These are phyloP conservation scores for Epichloe brachyelytri DNA, from an alignment of 2,329 filamentous ascomycete genomes.

Conservation along the genomic window DNA sequence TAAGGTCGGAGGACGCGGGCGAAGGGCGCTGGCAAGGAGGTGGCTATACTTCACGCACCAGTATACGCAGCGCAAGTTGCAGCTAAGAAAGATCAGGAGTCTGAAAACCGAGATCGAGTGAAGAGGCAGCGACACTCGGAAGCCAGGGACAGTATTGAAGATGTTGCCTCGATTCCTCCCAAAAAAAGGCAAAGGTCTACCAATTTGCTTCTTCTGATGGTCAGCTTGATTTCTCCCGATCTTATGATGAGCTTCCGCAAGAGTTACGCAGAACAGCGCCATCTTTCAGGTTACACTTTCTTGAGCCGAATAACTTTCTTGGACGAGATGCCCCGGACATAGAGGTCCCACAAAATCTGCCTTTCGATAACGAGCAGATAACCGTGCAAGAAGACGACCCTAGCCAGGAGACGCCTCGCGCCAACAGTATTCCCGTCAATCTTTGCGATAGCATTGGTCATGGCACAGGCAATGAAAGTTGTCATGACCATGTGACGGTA, in stretches of 20 bases:
- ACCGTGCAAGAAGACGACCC: background rate
- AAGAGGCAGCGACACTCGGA: conserved; percentile 7
- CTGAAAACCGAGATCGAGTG: conserved; percentile 9
- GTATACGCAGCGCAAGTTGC: conserved; percentile 32
- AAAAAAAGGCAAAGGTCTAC: background rate
- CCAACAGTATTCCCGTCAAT: background rate
- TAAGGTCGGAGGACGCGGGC: conserved; percentile 20
- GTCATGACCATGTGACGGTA: conserved; percentile 4
- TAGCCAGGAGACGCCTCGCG: background rate
- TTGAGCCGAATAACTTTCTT: conserved; percentile 5
- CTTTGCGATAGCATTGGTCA: background rate
- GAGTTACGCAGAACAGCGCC: background rate
- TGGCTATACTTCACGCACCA: conserved; percentile 37
- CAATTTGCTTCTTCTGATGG: background rate
- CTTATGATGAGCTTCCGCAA: background rate
- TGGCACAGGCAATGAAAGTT: background rate
- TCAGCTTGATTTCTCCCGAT: background rate
- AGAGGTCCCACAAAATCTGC: background rate
- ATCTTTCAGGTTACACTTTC: conserved; percentile 1
- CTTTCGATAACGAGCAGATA: background rate
- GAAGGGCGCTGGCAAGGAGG: conserved; percentile 24
- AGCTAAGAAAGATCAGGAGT: conserved; percentile 17
- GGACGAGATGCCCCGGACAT: conserved; percentile 1
- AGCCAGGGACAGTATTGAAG: background rate
- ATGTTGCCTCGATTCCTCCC: background rate